Evolutionary conservation across 164 flowering plant species (phyloP).

Genomic region (Santalum album): DNA sequence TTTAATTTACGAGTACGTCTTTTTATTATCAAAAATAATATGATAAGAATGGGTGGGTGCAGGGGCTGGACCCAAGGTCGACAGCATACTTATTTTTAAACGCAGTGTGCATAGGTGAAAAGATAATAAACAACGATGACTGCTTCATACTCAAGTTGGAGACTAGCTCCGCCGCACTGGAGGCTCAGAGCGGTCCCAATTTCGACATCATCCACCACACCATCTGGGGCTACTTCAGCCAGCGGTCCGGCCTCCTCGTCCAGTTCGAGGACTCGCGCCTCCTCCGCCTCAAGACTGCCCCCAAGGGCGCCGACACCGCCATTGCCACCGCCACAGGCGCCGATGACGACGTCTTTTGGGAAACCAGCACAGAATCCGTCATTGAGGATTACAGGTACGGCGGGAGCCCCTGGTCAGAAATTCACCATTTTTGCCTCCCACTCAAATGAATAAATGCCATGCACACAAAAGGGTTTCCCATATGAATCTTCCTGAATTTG

Average conservation of each 20-base stretch:
- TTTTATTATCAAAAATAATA: too few relatives aligned
- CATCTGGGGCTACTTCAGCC: conserved; percentile 59
- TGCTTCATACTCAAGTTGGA: conserved; percentile 47
- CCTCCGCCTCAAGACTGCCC: conserved; percentile 26
- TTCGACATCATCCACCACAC: conserved; percentile 49
- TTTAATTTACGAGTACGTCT: too few relatives aligned
- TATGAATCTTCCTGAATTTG: too few relatives aligned
- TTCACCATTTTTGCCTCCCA: too few relatives aligned
- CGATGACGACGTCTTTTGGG: conserved; percentile 59
- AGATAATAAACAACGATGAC: conserved; percentile 31
- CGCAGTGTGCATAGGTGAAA: conserved; percentile 46
- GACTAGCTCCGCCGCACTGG: conserved; percentile 31
- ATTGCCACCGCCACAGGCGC: too few relatives aligned
- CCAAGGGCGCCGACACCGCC: too few relatives aligned
- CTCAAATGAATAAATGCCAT: too few relatives aligned
- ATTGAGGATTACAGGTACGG: conserved; percentile 46
- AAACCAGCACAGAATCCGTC: conserved; percentile 61
- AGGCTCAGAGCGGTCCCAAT: conserved; percentile 38
- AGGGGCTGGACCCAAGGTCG: conserved; percentile 47
- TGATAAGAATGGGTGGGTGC: too few relatives aligned
- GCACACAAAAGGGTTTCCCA: too few relatives aligned
- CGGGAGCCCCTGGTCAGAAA: too few relatives aligned
- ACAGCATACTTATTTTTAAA: conserved; percentile 33
- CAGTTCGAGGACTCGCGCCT: conserved; percentile 70
- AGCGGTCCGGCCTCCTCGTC: conserved; percentile 58